Base-by-base conservation (phyloP, 1,284 basidiomycete genomes). In the Leccinum idahoense region DNA sequence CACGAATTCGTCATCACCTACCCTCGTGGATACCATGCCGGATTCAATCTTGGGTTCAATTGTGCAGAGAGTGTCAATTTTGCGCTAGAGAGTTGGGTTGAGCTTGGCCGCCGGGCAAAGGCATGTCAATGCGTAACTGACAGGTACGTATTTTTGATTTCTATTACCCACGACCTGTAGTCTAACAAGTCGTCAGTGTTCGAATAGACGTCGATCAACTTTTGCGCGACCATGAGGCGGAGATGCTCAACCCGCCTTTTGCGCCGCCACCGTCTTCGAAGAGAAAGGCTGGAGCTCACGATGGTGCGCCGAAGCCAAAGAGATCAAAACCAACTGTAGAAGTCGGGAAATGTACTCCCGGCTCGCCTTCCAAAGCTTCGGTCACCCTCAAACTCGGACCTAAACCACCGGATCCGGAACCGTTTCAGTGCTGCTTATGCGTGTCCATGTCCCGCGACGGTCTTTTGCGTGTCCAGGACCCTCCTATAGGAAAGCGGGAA, bases 31-130 rank as follows among this genome's bases (percentile, higher is more conserved):
- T 98, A 98, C 75, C 96, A 98, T 74, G 93, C 94, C 0, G 96
- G 96, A 15, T 98, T 97, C 82, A 99, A 99, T 73, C 80, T 98
- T 46, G 97, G 96, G 14, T 89, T 97, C 74, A 99, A 99, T 73
- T 98, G 96, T 71, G 96, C 96, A 2, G 97, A 99, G 77, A 94
- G 92, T 67, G 94, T 98, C 71, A 99, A 99, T 75, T 99, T 99
- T 76, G 97, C 97, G 0, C 82, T 98, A 29, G 93, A 98, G 20
- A 92, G 89, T 64, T 99, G 96, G 96, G 77, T 98, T 8, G 93
- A 96, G 59, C 78, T 96, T 23, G 96, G 95, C 4, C 81, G 89
- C 64, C 85, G 83, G 65, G 94, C 92, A 1, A 89, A 91, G 69
- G 87, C 84, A 2, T 98, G 95, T 72, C 79, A 87, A 66, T 98